A percentile compares a stretch with the other conserved stretches of the same genome.
Evolutionary conservation across 345 rosid genomes (phyloP).

Genomic region (Eucalyptus pumila): DNA sequence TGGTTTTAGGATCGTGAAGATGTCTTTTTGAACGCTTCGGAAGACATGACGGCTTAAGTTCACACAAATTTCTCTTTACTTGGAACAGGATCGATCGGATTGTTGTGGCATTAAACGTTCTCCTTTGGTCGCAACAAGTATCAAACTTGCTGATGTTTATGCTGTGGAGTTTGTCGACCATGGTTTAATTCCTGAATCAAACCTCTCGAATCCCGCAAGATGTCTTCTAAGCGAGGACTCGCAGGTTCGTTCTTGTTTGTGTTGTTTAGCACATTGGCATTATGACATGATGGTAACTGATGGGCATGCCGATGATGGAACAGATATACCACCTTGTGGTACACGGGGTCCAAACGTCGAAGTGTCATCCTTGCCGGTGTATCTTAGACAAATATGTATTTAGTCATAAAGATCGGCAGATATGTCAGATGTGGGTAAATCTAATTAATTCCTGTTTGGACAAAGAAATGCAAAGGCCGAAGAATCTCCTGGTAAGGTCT

Average conservation of each 20-base stretch:
- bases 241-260: constrained; percentile 28
- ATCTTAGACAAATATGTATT: constrained; percentile 30
- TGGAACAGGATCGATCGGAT: constrained; percentile 32
- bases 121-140: constrained; percentile 15
- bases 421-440: constrained; percentile 66
- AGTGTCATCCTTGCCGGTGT: constrained; percentile 60
- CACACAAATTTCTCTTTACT: not conserved
- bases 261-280: not conserved
- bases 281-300: not conserved
- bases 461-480: constrained; percentile 54
- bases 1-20: not conserved
- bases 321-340: constrained; percentile 67
- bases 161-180: constrained; percentile 44
- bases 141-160: constrained; percentile 54
- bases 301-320: not conserved
- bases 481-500: constrained; percentile 59
- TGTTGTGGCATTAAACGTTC: constrained; percentile 40
- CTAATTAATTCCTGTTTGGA: constrained; percentile 34
- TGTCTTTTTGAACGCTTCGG: not conserved
- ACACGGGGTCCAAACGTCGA: constrained; percentile 42
- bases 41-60: not conserved
- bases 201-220: constrained; percentile 21
- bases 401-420: constrained; percentile 54
- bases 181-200: constrained; percentile 22
- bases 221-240: constrained; percentile 15